A percentile compares a stretch with the other conserved stretches of the same genome.
Conservation (phyloP, 2,329 filamentous ascomycete genomes). For the Fusarium citri region DNA sequence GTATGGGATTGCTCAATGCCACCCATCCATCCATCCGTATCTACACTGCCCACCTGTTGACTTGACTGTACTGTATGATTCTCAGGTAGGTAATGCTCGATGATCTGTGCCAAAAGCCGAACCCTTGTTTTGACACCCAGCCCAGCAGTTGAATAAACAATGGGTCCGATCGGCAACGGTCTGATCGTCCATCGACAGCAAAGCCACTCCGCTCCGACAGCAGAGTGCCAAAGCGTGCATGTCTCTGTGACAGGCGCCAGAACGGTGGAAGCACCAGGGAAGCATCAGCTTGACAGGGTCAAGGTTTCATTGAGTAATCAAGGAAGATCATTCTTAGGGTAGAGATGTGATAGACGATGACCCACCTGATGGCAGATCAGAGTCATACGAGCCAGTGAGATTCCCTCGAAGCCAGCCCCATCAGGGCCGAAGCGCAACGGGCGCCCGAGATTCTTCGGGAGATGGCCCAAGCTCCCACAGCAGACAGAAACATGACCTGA, state of each 20-base stretch:
- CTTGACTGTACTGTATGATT: not conserved
- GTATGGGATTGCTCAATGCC: not conserved
- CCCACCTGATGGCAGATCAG: slow-evolving; percentile 10
- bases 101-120: not conserved
- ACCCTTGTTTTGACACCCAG: not conserved
- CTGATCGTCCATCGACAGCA: slow-evolving; percentile 14
- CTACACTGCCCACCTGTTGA: not conserved
- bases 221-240: slow-evolving; percentile 5
- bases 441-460: slow-evolving; percentile 46
- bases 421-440: slow-evolving; percentile 38
- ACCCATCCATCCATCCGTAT: not conserved
- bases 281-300: slow-evolving; percentile 34
- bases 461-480: slow-evolving; percentile 18
- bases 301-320: slow-evolving; percentile 21
- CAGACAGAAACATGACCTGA: not conserved
- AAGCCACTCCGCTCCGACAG: slow-evolving; percentile 12
- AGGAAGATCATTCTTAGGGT: slow-evolving; percentile 26
- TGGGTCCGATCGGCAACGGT: slow-evolving; percentile 37
- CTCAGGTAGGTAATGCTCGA: not conserved
- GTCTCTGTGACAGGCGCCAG: slow-evolving; percentile 34
- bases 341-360: slow-evolving; percentile 3
- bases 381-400: slow-evolving; percentile 21
- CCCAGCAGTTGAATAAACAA: slow-evolving; percentile 15
- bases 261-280: slow-evolving; percentile 39
- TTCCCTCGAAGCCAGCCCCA: not conserved